A percentile compares a stretch with the other conserved stretches of the same genome.
Evolutionary conservation across 2,329 filamentous ascomycete genomes (phyloP).

Genomic region (Trichoderma harzianum): DNA sequence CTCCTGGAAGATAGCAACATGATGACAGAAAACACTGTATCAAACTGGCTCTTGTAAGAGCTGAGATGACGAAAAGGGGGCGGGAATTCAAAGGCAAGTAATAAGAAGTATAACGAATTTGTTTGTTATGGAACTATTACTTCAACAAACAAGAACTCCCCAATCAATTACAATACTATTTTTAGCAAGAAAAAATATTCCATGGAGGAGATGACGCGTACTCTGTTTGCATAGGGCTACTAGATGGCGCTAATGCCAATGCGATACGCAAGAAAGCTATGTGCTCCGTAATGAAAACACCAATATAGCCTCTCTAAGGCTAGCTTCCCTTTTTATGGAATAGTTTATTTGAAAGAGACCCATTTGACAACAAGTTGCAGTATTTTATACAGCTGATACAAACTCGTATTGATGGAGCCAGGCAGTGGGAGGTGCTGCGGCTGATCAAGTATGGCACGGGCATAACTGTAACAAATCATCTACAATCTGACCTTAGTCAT

Average conservation of each 20-base stretch:
- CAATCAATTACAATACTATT: neutral
- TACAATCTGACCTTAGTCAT: neutral
- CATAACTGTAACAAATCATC: neutral
- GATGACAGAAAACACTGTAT: neutral
- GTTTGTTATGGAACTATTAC: neutral
- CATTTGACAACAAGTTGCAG: neutral
- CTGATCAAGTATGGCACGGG: neutral
- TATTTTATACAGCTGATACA: neutral
- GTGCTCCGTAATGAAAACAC: neutral
- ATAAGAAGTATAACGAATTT: neutral
- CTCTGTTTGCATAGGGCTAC: neutral
- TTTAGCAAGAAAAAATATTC: neutral
- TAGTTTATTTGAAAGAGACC: neutral
- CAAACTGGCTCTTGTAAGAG: neutral
- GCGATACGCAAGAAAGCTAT: neutral
- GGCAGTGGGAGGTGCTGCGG: neutral
- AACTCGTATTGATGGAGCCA: neutral
- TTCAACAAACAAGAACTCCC: neutral
- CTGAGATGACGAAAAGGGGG: neutral
- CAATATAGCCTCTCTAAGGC: neutral
- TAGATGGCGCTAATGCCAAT: neutral
- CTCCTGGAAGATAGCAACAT: neutral
- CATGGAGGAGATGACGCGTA: neutral
- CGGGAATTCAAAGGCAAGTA: neutral
- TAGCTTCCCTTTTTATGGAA: neutral